Conservation (phyloP, 345 rosid species). For the Raphanus raphanistrum region DNA sequence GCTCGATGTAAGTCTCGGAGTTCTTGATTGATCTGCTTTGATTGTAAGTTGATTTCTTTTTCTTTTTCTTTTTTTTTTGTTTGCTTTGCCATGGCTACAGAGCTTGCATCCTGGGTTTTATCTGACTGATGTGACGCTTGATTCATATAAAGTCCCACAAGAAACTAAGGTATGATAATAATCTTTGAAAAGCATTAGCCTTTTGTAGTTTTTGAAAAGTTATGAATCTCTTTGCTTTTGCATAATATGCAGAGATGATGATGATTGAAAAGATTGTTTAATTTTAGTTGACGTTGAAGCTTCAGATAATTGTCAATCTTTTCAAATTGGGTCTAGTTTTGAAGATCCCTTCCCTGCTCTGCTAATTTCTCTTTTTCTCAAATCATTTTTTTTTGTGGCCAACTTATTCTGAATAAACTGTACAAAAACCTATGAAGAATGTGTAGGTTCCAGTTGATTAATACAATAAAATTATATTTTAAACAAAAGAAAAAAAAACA, state of each 20-base stretch:
- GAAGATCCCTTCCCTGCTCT: constrained; percentile 22
- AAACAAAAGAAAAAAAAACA: background rate
- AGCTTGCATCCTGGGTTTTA: constrained; percentile 69
- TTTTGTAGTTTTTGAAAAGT: background rate
- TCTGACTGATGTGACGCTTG: constrained; percentile 71
- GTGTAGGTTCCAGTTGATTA: constrained; percentile 27
- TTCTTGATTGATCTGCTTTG: background rate
- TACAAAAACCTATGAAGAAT: constrained; percentile 20
- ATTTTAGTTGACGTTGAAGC: too few species aligned
- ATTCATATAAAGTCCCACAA: constrained; percentile 71
- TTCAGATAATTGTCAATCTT: constrained; percentile 1
- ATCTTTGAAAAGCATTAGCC: background rate
- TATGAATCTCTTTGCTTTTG: background rate
- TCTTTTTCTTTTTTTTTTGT: background rate
- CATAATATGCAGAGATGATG: constrained; percentile 25
- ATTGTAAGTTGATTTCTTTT: background rate
- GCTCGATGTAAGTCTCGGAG: constrained; percentile 55
- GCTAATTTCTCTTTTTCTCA: constrained; percentile 10
- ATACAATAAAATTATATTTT: too few species aligned
- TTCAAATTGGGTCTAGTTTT: constrained; percentile 23
- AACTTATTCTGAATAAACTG: constrained; percentile 22
- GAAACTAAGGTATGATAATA: constrained; percentile 38
- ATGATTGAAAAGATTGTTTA: constrained; percentile 7
- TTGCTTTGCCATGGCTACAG: constrained; percentile 42
- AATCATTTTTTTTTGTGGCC: constrained; percentile 15